phyloP scores from a whole-genome alignment of 2,329 filamentous ascomycete species.

The Apiospora rasikravindrae region DNA sequence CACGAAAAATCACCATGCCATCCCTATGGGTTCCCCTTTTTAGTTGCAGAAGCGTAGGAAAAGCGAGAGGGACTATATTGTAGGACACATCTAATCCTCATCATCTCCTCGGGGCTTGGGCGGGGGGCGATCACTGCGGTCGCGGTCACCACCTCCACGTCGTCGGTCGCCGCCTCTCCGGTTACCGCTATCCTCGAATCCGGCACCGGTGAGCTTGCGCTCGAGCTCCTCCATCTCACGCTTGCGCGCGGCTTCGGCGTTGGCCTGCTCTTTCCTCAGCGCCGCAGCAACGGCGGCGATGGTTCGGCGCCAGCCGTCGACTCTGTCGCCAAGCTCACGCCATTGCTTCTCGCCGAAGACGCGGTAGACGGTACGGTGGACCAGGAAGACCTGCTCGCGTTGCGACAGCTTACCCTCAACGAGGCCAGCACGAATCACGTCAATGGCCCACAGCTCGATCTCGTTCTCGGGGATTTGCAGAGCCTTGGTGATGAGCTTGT shows the following conservation, averaged over 20 bases:
- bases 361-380: constrained; percentile 94
- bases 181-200: constrained; percentile 43
- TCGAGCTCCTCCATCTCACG: constrained; percentile 75
- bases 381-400: constrained; percentile 88
- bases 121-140: constrained; percentile 38
- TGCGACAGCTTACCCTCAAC: constrained; percentile 97
- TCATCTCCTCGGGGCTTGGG: constrained; percentile 58
- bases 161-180: constrained; percentile 39
- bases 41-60: constrained; percentile 14
- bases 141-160: constrained; percentile 34
- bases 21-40: constrained; percentile 12
- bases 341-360: constrained; percentile 99
- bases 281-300: constrained; percentile 79
- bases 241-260: constrained; percentile 78
- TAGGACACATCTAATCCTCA: constrained; percentile 53
- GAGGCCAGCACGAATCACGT: constrained; percentile 92
- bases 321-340: constrained; percentile 86
- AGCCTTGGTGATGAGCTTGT: constrained; percentile 81
- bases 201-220: constrained; percentile 62
- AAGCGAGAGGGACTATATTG: constrained; percentile 28
- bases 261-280: constrained; percentile 80
- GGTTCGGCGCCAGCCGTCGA: constrained; percentile 90
- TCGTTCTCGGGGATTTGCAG: constrained; percentile 83
- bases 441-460: constrained; percentile 98
- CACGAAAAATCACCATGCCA: constrained; percentile 15